These are phyloP conservation scores for Daldinia childiae DNA, from an alignment of 495 filamentous ascomycete genomes.

Conservation along the genomic window DNA sequence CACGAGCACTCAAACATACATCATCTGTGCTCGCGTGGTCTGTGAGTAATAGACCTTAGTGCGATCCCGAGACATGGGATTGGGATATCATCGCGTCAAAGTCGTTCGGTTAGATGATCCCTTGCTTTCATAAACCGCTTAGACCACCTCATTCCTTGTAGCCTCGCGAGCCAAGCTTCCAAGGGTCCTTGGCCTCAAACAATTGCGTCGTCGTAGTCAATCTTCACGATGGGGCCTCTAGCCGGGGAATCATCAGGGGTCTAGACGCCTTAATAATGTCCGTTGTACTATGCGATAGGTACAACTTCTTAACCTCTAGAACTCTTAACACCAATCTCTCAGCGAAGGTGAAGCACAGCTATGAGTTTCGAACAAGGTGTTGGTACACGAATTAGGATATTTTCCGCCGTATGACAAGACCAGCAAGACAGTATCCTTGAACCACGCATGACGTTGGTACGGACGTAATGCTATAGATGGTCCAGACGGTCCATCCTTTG, in stretches of 20 bases:
- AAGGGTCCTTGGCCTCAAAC: conserved; percentile 40
- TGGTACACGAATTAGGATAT: conserved; percentile 19
- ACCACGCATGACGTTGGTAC: conserved; percentile 23
- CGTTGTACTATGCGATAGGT: conserved; percentile 13
- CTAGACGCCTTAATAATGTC: conserved; percentile 15
- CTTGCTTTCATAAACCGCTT: conserved; percentile 25
- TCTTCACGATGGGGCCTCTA: conserved; percentile 23
- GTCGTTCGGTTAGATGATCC: conserved; percentile 13
- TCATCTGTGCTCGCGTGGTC: conserved; percentile 16
- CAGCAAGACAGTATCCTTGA: conserved; percentile 14
- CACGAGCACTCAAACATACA: conserved; percentile 9
- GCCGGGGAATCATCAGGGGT: conserved; percentile 11
- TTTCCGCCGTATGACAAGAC: conserved; percentile 39
- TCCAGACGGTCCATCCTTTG: conserved; percentile 23
- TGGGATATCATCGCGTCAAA: conserved; percentile 30
- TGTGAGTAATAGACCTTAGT: conserved; percentile 26
- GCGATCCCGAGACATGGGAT: conserved; percentile 43
- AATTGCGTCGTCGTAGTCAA: conserved; percentile 26
- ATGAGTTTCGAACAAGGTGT: conserved; percentile 26
- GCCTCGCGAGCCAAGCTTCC: conserved; percentile 18
- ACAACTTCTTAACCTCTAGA: conserved; percentile 5
- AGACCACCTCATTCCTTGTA: conserved; percentile 35
- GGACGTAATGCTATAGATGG: not conserved
- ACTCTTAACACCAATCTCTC: not conserved
- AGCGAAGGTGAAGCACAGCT: conserved; percentile 17